These are phyloP conservation scores for Cytospora chrysosperma DNA, from an alignment of 2,329 filamentous ascomycete genomes.

Conservation along the genomic window DNA sequence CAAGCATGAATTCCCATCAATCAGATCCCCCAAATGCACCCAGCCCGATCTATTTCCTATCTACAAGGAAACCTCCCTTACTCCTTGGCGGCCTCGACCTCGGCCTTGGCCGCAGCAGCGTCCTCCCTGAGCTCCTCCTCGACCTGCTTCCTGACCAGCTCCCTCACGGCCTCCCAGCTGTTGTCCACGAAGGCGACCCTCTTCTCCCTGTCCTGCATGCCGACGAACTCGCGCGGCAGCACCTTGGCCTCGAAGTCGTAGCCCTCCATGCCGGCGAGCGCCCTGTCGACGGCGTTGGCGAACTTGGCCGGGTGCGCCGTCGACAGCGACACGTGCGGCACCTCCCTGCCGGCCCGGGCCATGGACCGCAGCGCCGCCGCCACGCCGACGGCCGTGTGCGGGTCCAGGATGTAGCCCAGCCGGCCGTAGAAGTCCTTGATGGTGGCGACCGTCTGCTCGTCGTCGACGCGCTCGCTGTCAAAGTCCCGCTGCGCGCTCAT, in stretches of 20 bases:
- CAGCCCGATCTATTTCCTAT: background rate
- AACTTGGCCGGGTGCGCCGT: slow-evolving; percentile 98
- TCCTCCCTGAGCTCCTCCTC: slow-evolving; percentile 55
- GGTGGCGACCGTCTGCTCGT: slow-evolving; percentile 66
- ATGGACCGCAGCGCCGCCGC: slow-evolving; percentile 72
- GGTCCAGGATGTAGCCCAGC: slow-evolving; percentile 76
- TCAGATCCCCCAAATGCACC: background rate
- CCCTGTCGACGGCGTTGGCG: slow-evolving; percentile 76
- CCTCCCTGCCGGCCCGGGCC: slow-evolving; percentile 46
- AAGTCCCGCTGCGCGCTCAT: slow-evolving; percentile 71
- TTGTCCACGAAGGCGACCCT: slow-evolving; percentile 68
- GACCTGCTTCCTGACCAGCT: slow-evolving; percentile 73
- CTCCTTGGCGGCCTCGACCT: too few relatives aligned
- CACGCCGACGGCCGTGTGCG: slow-evolving; percentile 87
- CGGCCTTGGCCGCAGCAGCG: slow-evolving; percentile 14
- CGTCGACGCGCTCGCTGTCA: slow-evolving; percentile 72
- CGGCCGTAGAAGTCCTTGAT: slow-evolving; percentile 56
- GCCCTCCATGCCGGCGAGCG: slow-evolving; percentile 66
- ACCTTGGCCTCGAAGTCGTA: slow-evolving; percentile 76
- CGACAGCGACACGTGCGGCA: slow-evolving; percentile 79
- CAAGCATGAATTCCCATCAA: background rate
- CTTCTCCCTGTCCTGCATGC: slow-evolving; percentile 72
- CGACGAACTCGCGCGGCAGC: slow-evolving; percentile 77
- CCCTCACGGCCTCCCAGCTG: slow-evolving; percentile 72
- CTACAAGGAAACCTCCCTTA: background rate